Evolutionary conservation across 805 yeast genomes (phyloP).

Genomic region (Peterozyma xylosa): DNA sequence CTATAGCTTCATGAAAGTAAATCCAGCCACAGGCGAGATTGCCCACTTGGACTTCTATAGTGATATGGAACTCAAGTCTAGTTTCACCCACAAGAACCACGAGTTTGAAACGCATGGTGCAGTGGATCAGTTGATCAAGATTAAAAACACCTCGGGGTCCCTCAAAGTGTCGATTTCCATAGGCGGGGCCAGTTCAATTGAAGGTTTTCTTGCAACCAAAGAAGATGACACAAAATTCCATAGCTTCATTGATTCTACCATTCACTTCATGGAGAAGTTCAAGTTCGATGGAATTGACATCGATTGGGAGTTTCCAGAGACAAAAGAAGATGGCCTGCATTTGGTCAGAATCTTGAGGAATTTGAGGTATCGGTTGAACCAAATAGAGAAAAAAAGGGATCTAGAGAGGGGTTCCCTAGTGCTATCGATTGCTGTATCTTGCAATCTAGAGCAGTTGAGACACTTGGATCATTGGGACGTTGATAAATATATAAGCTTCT

Average conservation of each 20-base stretch:
- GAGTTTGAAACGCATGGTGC: slow-evolving; percentile 13
- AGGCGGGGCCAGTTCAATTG: slow-evolving; percentile 67
- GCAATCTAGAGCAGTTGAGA: slow-evolving; percentile 37
- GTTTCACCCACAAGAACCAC: slow-evolving; percentile 6
- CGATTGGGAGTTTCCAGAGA: slow-evolving; percentile 88
- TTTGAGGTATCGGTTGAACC: slow-evolving; percentile 31
- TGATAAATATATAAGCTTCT: slow-evolving; percentile 52
- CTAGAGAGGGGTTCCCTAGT: slow-evolving; percentile 24
- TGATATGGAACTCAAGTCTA: slow-evolving; percentile 36
- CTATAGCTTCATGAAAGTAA: slow-evolving; percentile 69
- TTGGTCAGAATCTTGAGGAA: slow-evolving; percentile 34
- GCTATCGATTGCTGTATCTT: slow-evolving; percentile 75
- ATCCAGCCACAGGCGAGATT: slow-evolving; percentile 44
- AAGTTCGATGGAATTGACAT: slow-evolving; percentile 88
- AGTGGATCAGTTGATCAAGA: slow-evolving; percentile 20
- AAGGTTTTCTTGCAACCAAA: slow-evolving; percentile 27
- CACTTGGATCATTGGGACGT: slow-evolving; percentile 42
- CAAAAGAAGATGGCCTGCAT: slow-evolving; percentile 32
- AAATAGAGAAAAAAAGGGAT: slow-evolving; percentile 21
- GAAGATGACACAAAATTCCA: slow-evolving; percentile 19
- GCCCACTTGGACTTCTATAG: slow-evolving; percentile 57
- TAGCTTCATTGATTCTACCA: slow-evolving; percentile 42
- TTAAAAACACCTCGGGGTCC: slow-evolving; percentile 18
- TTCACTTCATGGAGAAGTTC: slow-evolving; percentile 37
- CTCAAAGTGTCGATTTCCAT: slow-evolving; percentile 63